Evolutionary conservation across 805 yeast species (phyloP).

Genomic region (Yamadazyma akitaensis): DNA sequence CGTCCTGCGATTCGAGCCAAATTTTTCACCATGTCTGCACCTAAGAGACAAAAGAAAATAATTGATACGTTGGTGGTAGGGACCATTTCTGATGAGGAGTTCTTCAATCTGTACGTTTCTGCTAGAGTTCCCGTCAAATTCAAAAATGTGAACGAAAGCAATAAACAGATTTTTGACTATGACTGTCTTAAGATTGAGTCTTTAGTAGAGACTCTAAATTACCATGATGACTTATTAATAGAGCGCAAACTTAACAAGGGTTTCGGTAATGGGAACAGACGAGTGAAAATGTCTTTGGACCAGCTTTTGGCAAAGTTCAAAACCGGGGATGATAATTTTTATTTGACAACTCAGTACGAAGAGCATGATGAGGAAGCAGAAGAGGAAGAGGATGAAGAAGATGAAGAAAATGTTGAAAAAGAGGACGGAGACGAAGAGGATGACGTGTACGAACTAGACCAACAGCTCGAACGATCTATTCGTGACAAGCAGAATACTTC

Average conservation of each 20-base stretch:
- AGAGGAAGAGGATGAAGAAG: constrained; percentile 13
- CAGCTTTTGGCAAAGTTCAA: constrained; percentile 45
- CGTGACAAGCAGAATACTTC: neutral
- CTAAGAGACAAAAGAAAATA: neutral
- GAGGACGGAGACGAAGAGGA: constrained; percentile 1
- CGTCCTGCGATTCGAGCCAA: neutral
- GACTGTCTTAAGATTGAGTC: constrained; percentile 28
- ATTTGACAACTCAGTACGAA: constrained; percentile 70
- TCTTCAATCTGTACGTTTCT: constrained; percentile 38
- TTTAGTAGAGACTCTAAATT: constrained; percentile 36
- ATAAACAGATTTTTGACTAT: constrained; percentile 26
- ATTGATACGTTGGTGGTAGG: neutral
- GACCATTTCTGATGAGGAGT: constrained; percentile 14
- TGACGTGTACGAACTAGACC: constrained; percentile 15
- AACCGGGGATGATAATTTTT: constrained; percentile 41
- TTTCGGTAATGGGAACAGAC: constrained; percentile 60
- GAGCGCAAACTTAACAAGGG: constrained; percentile 58
- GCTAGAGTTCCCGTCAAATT: constrained; percentile 49
- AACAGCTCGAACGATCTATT: constrained; percentile 14
- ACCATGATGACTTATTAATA: constrained; percentile 44
- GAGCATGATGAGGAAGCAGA: constrained; percentile 15
- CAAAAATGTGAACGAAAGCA: constrained; percentile 21
- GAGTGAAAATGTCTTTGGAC: constrained; percentile 48
- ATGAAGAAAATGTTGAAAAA: constrained; percentile 5
- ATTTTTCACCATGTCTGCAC: constrained; percentile 1